These are phyloP conservation scores for Lachnellula hyalina DNA, from an alignment of 2,329 filamentous ascomycete genomes.

Conservation along the genomic window DNA sequence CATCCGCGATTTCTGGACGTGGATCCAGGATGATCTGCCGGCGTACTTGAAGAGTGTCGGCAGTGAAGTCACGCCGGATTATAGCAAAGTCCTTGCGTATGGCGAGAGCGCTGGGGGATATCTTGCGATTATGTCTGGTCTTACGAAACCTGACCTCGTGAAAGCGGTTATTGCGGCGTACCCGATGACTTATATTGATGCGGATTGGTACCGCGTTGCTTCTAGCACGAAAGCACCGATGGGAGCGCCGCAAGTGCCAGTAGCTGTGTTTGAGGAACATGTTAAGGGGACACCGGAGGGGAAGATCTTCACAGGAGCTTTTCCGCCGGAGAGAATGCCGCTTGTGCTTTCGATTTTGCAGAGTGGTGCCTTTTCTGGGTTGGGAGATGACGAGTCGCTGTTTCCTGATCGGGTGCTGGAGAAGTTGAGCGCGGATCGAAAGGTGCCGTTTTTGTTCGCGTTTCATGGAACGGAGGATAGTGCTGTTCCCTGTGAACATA, in stretches of 20 bases:
- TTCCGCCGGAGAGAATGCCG: conserved; percentile 11
- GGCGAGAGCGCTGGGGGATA: conserved; percentile 23
- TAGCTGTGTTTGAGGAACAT: conserved; percentile 10
- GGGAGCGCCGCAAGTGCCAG: conserved; percentile 14
- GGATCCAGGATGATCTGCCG: conserved; percentile 33
- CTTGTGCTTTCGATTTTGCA: conserved; percentile 13
- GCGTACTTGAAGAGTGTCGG: conserved; percentile 10
- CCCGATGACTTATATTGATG: conserved; percentile 17
- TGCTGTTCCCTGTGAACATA: conserved; percentile 16
- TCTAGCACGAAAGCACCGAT: conserved; percentile 9
- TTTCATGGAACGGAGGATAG: conserved; percentile 20
- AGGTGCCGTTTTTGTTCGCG: conserved; percentile 13
- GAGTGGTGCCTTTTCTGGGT: conserved; percentile 9
- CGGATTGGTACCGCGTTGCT: conserved; percentile 5
- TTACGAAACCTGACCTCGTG: conserved; percentile 13
- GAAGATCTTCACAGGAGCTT: conserved; percentile 13
- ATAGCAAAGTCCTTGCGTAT: conserved; percentile 10
- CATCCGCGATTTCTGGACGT: conserved; percentile 42
- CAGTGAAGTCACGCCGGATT: conserved; percentile 12
- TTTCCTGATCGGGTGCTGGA: conserved; percentile 10
- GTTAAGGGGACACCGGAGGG: conserved; percentile 6
- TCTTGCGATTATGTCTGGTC: conserved; percentile 14
- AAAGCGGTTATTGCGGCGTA: conserved; percentile 19
- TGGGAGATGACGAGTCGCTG: conserved; percentile 13
- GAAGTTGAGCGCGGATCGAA: conserved; percentile 8